These are phyloP conservation scores for Vickermania spadyakhi DNA, from an alignment of 208 protist genomes.

Conservation along the genomic window DNA sequence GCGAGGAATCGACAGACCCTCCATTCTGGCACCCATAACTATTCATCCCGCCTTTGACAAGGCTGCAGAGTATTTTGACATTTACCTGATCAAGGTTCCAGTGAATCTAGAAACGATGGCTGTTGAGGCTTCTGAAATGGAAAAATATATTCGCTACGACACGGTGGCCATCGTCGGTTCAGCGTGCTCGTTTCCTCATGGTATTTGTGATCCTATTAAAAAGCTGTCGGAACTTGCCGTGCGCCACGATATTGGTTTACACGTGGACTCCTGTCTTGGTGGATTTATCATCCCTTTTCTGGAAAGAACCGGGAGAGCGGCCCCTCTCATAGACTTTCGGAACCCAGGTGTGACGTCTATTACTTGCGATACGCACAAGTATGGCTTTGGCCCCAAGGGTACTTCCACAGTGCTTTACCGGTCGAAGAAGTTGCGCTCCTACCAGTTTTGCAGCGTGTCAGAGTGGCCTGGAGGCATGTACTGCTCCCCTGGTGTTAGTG, in stretches of 20 bases:
- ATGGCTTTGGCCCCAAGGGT: conserved; percentile 97
- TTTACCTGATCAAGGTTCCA: conserved; percentile 91
- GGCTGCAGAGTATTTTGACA: conserved; percentile 93
- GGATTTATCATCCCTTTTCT: conserved; percentile 97
- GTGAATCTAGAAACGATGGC: conserved; percentile 65
- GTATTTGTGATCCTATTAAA: conserved; percentile 89
- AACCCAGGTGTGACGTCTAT: conserved; percentile 97
- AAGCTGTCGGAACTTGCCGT: conserved; percentile 85
- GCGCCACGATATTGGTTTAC: conserved; percentile 89
- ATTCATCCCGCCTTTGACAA: conserved; percentile 98
- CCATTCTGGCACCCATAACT: conserved; percentile 90
- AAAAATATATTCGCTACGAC: conserved; percentile 90
- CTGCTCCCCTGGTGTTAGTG: conserved; percentile 93
- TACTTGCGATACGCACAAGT: conserved; percentile 99
- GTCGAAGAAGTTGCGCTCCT: conserved; percentile 74
- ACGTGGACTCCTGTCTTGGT: conserved; percentile 98
- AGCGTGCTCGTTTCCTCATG: conserved; percentile 94
- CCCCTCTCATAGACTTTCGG: conserved; percentile 93
- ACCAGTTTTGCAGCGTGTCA: conserved; percentile 93
- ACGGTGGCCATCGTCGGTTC: conserved; percentile 94
- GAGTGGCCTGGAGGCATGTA: conserved; percentile 98
- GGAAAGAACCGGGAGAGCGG: conserved; percentile 77
- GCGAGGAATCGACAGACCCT: conserved; percentile 80
- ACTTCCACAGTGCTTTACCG: conserved; percentile 94
- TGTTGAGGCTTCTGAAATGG: conserved; percentile 73